phyloP scores from a whole-genome alignment of 2,329 filamentous ascomycete species.

The Ilyonectria robusta region DNA sequence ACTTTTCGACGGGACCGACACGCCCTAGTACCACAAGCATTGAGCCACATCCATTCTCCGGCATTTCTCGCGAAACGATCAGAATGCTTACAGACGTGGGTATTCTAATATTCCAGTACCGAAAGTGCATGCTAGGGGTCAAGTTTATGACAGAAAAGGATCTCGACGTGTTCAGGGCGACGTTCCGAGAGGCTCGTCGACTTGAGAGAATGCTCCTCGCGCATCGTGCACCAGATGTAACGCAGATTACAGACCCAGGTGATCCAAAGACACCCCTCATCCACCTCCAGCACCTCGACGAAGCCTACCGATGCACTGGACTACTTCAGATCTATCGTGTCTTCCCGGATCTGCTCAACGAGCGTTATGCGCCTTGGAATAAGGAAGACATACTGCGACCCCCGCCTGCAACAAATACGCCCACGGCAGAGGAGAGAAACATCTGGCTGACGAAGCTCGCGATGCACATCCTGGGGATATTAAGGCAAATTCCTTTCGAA shows the following conservation, averaged over 20 bases:
- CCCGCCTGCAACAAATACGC: constrained; percentile 3
- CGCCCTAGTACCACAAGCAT: background rate
- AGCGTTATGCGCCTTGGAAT: constrained; percentile 34
- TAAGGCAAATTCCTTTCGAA: constrained; percentile 44
- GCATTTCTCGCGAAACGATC: constrained; percentile 35
- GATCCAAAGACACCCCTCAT: constrained; percentile 34
- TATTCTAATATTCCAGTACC: constrained; percentile 36
- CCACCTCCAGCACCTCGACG: constrained; percentile 35
- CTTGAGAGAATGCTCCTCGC: constrained; percentile 34
- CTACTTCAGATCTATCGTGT: constrained; percentile 40
- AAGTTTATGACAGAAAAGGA: constrained; percentile 39
- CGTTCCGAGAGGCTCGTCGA: constrained; percentile 30
- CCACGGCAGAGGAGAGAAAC: constrained; percentile 27
- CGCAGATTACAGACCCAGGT: constrained; percentile 30
- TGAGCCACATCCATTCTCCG: constrained; percentile 38
- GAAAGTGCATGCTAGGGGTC: constrained; percentile 32
- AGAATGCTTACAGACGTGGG: constrained; percentile 35
- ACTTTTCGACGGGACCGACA: background rate
- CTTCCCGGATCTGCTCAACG: constrained; percentile 38
- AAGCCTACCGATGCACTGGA: constrained; percentile 38
- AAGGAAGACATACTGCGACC: constrained; percentile 24
- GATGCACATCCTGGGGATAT: constrained; percentile 33
- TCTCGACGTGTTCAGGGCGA: constrained; percentile 31
- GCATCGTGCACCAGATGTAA: constrained; percentile 21
- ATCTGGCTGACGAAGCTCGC: constrained; percentile 37